Evolutionary conservation across 768 basidiomycete species (phyloP), one percentile per base, ranked within the genome.

Genomic region (Rhodocollybia butyracea): DNA sequence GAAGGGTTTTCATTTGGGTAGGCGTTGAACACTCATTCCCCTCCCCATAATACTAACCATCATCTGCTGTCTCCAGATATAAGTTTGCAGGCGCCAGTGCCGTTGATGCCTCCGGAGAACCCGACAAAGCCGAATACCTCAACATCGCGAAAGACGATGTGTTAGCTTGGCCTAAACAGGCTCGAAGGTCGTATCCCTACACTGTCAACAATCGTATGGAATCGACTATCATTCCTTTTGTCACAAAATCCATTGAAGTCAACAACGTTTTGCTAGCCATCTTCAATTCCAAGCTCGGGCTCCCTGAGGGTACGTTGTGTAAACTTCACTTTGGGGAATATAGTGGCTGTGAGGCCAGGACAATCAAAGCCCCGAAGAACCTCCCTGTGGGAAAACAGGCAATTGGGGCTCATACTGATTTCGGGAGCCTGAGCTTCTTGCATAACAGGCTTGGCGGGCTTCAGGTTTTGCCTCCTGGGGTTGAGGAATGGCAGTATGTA

Each of bases 141-240:
- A 41, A 52, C 55, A 62, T 80, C 41, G 66, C 77, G 0, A 76
- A 77, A 56, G 79, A 80, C 56, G 79, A 80, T 47, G 75, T 66
- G 0, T 58, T 80, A 2, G 67, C 75, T 0, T 79, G 69, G 59
- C 79, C 79, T 0, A 54, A 51, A 0, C 61, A 72, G 7, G 62
- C 62, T 19, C 73, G 76, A 30, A 70, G 76, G 31, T 70, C 69
- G 0, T 81, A 81, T 54, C 79, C 78, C 0, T 55, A 59, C 0
- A 68, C 73, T n/a, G 45, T 54, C 17, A 56, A 45, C 19, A 36
- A 19, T 22, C 43, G 22, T 29, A n/a, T n/a, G n/a, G n/a, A n/a
- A n/a, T n/a, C n/a, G n/a, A n/a, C n/a, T n/a, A n/a, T n/a, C n/a
- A n/a, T 29, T 40, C 55, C 55, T 10, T 56, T 56, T 31, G 36